Conservation (phyloP, 495 filamentous ascomycete genomes). For the Penicillium tannophilum region DNA sequence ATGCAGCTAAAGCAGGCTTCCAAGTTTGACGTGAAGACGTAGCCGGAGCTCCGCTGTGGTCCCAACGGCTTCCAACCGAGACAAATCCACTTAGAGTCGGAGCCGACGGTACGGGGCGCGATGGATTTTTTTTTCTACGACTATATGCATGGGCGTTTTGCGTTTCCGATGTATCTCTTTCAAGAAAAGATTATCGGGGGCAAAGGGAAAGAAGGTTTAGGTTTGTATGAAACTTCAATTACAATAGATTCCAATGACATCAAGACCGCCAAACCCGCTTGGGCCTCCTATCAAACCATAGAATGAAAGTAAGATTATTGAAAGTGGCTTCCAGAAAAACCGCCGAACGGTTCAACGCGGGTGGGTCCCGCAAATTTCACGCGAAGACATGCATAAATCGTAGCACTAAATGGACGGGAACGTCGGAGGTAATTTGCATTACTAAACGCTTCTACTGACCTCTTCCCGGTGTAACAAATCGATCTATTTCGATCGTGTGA, state of each 20-base stretch:
- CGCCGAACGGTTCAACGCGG: constrained; percentile 5
- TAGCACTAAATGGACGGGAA: neutral
- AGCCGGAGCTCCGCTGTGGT: constrained; percentile 23
- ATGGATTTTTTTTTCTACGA: constrained; percentile 4
- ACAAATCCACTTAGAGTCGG: constrained; percentile 20
- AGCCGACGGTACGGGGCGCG: constrained; percentile 20
- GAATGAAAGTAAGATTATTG: neutral
- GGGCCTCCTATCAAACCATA: neutral
- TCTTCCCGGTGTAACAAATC: neutral
- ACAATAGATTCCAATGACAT: neutral
- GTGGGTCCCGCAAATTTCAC: constrained; percentile 11
- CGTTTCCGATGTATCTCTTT: too few relatives aligned
- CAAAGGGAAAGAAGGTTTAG: too few relatives aligned
- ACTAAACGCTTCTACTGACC: neutral
- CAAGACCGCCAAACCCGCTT: constrained; percentile 3
- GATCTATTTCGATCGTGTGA: constrained; percentile 12
- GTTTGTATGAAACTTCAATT: neutral
- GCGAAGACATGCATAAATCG: neutral
- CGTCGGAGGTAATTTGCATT: neutral
- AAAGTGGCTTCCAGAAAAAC: constrained; percentile 9
- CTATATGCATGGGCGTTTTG: neutral
- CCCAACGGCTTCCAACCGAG: constrained; percentile 23
- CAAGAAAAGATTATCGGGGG: too few relatives aligned
- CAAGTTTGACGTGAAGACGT: neutral
- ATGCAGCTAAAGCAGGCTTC: constrained; percentile 1